A percentile compares a stretch with the other conserved stretches of the same genome.
These are phyloP conservation scores for Pyricularia sp. DNA, from an alignment of 2,329 filamentous ascomycete genomes.

Conservation along the genomic window DNA sequence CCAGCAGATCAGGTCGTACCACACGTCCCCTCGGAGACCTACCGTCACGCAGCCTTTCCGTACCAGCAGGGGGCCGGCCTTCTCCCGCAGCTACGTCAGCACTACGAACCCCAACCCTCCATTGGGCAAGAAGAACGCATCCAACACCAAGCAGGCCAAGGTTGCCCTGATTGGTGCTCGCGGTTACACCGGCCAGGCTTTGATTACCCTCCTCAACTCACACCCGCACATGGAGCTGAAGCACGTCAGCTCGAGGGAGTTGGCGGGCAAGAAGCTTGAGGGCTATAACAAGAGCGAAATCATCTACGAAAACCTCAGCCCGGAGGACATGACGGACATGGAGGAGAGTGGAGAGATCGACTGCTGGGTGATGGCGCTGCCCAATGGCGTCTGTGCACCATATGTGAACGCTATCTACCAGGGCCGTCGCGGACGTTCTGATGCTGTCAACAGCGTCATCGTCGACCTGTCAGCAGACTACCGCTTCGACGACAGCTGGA, in stretches of 20 bases:
- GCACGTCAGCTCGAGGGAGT: conserved; percentile 86
- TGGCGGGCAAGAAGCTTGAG: conserved; percentile 73
- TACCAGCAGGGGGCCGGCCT: conserved; percentile 7
- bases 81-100: conserved; percentile 39
- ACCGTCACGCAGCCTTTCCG: conserved; percentile 5
- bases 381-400: conserved; percentile 88
- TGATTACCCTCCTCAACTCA: conserved; percentile 74
- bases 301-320: conserved; percentile 77
- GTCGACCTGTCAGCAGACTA: conserved; percentile 96
- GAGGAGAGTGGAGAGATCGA: conserved; percentile 76
- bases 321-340: conserved; percentile 78
- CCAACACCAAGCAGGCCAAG: conserved; percentile 64
- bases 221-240: conserved; percentile 84
- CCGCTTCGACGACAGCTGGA: conserved; percentile 75
- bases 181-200: conserved; percentile 84
- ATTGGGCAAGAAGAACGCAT: conserved; percentile 75
- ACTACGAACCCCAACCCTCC: conserved; percentile 82
- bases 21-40: conserved; percentile 1
- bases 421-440: conserved; percentile 32
- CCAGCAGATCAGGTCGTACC: conserved; percentile 3
- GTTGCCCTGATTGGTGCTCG: conserved; percentile 83
- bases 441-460: conserved; percentile 51
- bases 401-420: conserved; percentile 81
- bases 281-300: conserved; percentile 88
- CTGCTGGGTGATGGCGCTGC: conserved; percentile 95